A percentile compares a stretch with the other conserved stretches of the same genome.
These are phyloP conservation scores for Carex arenaria DNA, from an alignment of 202 grass and related monocot species.

Conservation along the genomic window DNA sequence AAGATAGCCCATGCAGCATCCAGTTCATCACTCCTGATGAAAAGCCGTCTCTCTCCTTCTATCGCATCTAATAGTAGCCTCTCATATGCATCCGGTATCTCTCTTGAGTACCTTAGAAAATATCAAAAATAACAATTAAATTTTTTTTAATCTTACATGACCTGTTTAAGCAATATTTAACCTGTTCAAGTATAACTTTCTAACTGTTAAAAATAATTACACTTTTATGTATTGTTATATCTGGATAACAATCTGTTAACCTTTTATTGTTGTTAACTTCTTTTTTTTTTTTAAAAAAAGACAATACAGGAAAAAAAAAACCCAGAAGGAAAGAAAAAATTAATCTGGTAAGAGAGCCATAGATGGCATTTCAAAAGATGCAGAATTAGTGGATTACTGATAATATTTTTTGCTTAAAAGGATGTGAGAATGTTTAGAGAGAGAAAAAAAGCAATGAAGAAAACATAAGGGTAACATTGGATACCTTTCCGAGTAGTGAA, in stretches of 20 bases:
- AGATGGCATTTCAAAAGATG: background rate
- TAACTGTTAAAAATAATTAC: background rate
- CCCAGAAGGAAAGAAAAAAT: background rate
- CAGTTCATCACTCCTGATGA: slow-evolving; percentile 94
- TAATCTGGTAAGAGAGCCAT: background rate
- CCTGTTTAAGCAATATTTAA: background rate
- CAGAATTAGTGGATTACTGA: background rate
- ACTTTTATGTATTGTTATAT: background rate
- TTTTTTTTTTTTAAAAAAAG: background rate
- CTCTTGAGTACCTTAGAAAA: slow-evolving; percentile 39
- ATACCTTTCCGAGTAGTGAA: slow-evolving; percentile 61
- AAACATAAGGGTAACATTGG: background rate
- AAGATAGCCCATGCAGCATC: slow-evolving; percentile 89
- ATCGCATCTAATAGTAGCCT: slow-evolving; percentile 79
- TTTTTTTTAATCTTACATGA: background rate
- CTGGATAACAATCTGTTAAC: background rate
- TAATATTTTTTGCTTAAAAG: background rate
- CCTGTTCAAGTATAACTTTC: background rate
- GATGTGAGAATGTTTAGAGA: background rate
- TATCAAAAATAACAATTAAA: background rate
- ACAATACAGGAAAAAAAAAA: background rate
- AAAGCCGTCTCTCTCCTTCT: slow-evolving; percentile 74
- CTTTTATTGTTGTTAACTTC: background rate
- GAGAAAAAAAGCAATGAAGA: background rate
- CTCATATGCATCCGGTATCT: slow-evolving; percentile 95